Percentiles rank a stretch among this genome's conserved stretches.
Conservation (phyloP, 2,329 filamentous ascomycete genomes). For the Blastomyces silverae region DNA sequence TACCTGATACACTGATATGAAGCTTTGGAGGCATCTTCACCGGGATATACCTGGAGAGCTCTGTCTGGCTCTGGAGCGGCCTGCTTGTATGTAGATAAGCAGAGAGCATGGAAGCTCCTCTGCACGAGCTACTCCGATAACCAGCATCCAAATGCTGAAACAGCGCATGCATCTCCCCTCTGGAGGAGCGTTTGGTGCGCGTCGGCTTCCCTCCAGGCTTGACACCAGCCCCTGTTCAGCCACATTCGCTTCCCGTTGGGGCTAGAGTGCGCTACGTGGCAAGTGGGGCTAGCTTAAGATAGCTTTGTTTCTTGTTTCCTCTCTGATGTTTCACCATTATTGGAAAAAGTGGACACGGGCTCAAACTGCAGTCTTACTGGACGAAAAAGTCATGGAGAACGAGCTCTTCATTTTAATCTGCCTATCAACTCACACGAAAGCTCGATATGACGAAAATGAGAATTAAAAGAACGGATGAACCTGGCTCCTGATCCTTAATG, state of each 20-base stretch:
- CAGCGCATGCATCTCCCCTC: background rate
- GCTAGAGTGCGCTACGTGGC: background rate
- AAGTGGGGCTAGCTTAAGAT: background rate
- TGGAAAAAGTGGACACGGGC: background rate
- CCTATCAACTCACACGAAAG: background rate
- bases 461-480: background rate
- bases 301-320: slow-evolving; percentile 3
- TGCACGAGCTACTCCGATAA: background rate
- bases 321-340: background rate
- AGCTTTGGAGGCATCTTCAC: background rate
- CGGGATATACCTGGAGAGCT: background rate
- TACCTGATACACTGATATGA: background rate
- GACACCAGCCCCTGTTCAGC: background rate
- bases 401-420: background rate
- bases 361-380: background rate
- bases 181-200: background rate
- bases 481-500: background rate
- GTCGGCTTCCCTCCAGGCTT: background rate
- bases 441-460: background rate
- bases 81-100: background rate
- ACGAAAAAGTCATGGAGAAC: background rate
- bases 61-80: background rate
- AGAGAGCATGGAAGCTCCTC: background rate
- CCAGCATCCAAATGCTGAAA: slow-evolving; percentile 2
- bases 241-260: background rate